Base-by-base conservation (phyloP, 176 grass and related monocot species). In the Phyllostachys edulis region DNA sequence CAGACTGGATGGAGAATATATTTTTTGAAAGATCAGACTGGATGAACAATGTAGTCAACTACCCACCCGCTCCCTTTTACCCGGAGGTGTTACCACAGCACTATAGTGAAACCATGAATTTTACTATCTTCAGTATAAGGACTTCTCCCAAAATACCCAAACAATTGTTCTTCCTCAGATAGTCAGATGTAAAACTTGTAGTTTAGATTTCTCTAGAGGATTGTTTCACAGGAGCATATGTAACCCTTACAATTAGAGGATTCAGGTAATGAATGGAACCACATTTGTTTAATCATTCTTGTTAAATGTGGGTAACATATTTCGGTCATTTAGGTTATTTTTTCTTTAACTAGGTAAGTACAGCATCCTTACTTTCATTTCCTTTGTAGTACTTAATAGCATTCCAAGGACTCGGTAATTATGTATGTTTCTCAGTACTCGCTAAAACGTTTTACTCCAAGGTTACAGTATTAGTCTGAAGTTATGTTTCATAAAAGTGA, bases 371-470 rank as follows among this genome's bases (percentile, higher is more conserved):
- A 49, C 20, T 75, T 62, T 37, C 2, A 64, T 74, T 63, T 64
- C 7, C 36, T 17, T 66, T 66, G 44, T 34, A 67, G 23, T 15
- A 63, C n/a, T 14, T 24, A 8, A 50, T n/a, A 44, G 42, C 37
- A 71, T 46, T 46, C 1, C 23, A 15, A 75, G 8, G 42, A 41
- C 3, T 9, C 3, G 1, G 1, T 66, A 84, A 39, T 63, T 79
- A 66, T 74, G 0, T 67, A 39, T 71, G 9, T 69, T 68, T 78
- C 18, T 55, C 4, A 20, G 7, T 60, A 38, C 7, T 8, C 8
- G 1, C 36, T 63, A 39, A 70, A 69, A 51, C 20, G 61, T 86
- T 83, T 17, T 27, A 87, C 26, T 80, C 47, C 23, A 59, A 15
- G 45, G 21, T 73, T 51, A 10, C 7, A 60, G 8, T 42, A 15